Base-by-base conservation (phyloP, 2,329 filamentous ascomycete species). In the Fusarium phyllophilum region DNA sequence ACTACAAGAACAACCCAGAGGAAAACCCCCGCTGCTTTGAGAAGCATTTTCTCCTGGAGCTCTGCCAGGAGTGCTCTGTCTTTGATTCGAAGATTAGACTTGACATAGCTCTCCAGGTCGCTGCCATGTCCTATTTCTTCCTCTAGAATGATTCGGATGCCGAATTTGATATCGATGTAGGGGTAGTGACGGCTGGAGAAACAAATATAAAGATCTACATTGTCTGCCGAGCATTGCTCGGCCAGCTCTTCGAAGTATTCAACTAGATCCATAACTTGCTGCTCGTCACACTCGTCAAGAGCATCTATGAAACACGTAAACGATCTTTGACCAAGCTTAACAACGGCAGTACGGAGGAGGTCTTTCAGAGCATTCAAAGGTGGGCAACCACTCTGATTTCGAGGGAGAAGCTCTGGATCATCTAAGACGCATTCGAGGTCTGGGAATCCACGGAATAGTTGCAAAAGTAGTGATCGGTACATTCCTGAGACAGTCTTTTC, bases 131-230 rank as follows among this genome's bases (percentile, higher is more conserved):
- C 79, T 1, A 5, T 1, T 14, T 80, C 77, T 0, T 62, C 36
- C 36, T 84, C 82, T 0, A 84, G 34, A 0, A 68, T 62, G 1
- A 83, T 45, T 11, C 66, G 31, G 0, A 81, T 56, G 4, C 81
- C 81, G 0, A 73, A 76, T 8, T 33, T 24, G 3, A 84, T 75
- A 0, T 59, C 79, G 29, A 88, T 83, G 11, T 83, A 63, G 0
- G 86, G 86, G 26, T 87, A 88, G 41, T 87, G 84, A 0, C 87
- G 79, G 54, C 86, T 88, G 0, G 86, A 85, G 6, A 88, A 83
- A 57, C 84, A 87, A 0, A 86, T 73, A 0, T 67, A 77, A 0
- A 88, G 73, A 0, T 38, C 8, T 0, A 76, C 48, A 0, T 57
- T 52, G 0, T 29, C 10, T 1, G 42, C 41, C 0, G 17, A 6